These are phyloP conservation scores for Linnemannia hyalina DNA, from an alignment of 192 early-diverging fungal genomes.

Conservation along the genomic window DNA sequence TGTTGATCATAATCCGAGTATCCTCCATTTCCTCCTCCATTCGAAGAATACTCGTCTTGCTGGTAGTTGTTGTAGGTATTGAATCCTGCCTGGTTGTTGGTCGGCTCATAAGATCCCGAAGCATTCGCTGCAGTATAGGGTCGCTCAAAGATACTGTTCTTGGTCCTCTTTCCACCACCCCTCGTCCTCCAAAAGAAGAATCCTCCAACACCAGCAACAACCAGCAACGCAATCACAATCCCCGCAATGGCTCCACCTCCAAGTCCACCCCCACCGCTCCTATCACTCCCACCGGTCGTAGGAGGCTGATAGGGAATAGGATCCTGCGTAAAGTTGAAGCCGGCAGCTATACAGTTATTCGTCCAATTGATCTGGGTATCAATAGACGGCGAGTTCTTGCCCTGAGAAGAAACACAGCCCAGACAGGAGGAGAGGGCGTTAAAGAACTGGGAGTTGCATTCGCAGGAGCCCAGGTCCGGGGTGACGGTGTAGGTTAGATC, in stretches of 20 bases:
- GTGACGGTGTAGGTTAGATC: slow-evolving; percentile 39
- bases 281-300: slow-evolving; percentile 6
- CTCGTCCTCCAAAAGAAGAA: slow-evolving; percentile 25
- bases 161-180: slow-evolving; percentile 15
- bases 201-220: neutral
- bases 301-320: slow-evolving; percentile 34
- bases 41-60: slow-evolving; percentile 26
- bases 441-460: slow-evolving; percentile 49
- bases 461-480: slow-evolving; percentile 36
- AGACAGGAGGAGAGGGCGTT: slow-evolving; percentile 39
- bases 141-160: slow-evolving; percentile 38
- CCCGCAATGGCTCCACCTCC: slow-evolving; percentile 28
- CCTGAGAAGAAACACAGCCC: slow-evolving; percentile 37
- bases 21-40: neutral
- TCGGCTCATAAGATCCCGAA: slow-evolving; percentile 4
- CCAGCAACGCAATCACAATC: slow-evolving; percentile 28
- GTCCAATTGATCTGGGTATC: slow-evolving; percentile 40
- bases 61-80: slow-evolving; percentile 40
- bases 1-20: slow-evolving; percentile 12
- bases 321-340: slow-evolving; percentile 41
- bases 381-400: slow-evolving; percentile 22
- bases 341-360: slow-evolving; percentile 24
- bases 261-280: slow-evolving; percentile 1
- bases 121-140: slow-evolving; percentile 34
- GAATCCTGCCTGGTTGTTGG: slow-evolving; percentile 22